Evolutionary conservation across 2,329 filamentous ascomycete species (phyloP).

Genomic region (Pseudogymnoascus sp.): DNA sequence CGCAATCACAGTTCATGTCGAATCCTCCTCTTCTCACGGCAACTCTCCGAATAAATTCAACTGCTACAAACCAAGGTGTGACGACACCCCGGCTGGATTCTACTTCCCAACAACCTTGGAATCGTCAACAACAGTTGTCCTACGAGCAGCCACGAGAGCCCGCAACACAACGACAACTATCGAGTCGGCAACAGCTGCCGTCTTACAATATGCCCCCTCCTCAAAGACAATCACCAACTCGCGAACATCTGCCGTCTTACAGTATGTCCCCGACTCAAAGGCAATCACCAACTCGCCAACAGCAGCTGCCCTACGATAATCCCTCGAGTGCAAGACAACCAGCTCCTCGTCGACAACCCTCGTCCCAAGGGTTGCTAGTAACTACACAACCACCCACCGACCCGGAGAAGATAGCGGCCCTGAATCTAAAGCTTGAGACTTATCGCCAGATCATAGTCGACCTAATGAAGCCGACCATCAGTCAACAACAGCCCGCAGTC

Average conservation of each 20-base stretch:
- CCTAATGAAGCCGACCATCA: neutral
- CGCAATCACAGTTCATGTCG: neutral
- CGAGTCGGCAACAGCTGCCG: neutral
- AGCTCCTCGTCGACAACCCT: neutral
- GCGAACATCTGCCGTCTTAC: neutral
- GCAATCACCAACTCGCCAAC: neutral
- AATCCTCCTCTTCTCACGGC: neutral
- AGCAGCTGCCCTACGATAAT: neutral
- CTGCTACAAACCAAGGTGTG: neutral
- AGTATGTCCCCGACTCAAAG: neutral
- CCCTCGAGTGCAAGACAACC: neutral
- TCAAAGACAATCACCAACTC: neutral
- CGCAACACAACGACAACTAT: neutral
- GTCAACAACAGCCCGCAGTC: neutral
- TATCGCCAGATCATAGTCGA: constrained; percentile 10
- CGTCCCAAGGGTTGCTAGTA: neutral
- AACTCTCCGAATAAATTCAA: constrained; percentile 8
- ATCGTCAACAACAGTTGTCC: neutral
- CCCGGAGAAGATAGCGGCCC: neutral
- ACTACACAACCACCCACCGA: neutral
- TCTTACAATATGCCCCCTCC: neutral
- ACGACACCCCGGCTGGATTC: neutral
- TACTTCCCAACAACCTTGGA: neutral
- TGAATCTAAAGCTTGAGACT: neutral
- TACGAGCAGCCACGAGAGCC: neutral